Evolutionary conservation across 1,284 basidiomycete species (phyloP), one percentile per base, ranked within the genome.

Genomic region (Golubevia sp.): DNA sequence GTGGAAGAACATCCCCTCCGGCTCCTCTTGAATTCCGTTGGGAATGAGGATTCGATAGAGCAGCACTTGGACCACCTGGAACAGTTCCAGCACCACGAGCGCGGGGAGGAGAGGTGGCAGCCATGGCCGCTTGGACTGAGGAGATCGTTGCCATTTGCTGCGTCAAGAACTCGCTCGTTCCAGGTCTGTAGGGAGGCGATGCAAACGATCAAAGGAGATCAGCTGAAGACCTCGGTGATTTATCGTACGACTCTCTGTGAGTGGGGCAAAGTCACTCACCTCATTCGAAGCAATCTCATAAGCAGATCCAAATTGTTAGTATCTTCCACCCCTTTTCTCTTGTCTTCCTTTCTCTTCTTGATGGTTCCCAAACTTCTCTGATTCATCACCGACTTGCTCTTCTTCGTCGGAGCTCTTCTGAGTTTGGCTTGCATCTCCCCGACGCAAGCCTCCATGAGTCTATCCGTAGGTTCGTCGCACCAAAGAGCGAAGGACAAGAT

Each of bases 281-380:
- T 52, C 50, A 52, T 52, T 52, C 50, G 50, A 23, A 52, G 25
- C 11, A 52, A 23, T 13, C 27, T 58, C 26, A 27, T 55, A 20
- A 50, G 5, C 18, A 49, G n/a, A 55, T 57, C 48, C 25, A 54
- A 21, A 26, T 50, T 62, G 26, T 61, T 54, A 49, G 62, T 50
- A 27, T 57, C 23, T 49, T 66, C 60, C 26, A 75, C 76, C 44
- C 75, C 78, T 50, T 92, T 88, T 76, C 89, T 88, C 87, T 96
- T 98, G 85, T 94, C 93, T 80, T 90, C 90, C 87, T 98, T 99
- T 67, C 93, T 88, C 78, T 96, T 91, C 84, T 91, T 91, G 84
- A 99, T 99, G 2, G 97, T 99, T 6, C 96, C 96, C 18, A 99
- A 88, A 83, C 97, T 98, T 20, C 88, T 83, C 70, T 88, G 90